These are phyloP conservation scores for Urostyla sp. DNA, from an alignment of 73 alveolate species.

Conservation along the genomic window DNA sequence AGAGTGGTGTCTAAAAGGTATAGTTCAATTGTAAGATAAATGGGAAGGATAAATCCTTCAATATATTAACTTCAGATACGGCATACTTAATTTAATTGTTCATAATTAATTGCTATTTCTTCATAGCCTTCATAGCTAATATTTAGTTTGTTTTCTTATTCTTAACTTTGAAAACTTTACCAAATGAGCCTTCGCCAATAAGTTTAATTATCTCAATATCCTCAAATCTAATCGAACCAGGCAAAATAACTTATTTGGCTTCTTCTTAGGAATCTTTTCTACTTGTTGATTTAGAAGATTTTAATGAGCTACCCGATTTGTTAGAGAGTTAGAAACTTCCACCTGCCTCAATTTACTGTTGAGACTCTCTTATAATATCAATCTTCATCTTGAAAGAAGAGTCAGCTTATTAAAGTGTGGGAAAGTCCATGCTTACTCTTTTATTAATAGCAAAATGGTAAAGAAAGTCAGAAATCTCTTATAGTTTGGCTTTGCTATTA, in stretches of 20 bases:
- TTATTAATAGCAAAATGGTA: not conserved
- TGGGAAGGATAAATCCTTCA: constrained; percentile 72
- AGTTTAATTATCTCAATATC: constrained; percentile 18
- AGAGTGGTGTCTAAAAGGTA: constrained; percentile 87
- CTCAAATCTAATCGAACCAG: not conserved
- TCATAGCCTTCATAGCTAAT: constrained; percentile 54
- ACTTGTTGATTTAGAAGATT: not conserved
- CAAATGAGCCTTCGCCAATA: constrained; percentile 56
- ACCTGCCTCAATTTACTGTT: not conserved
- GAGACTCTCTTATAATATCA: constrained; percentile 3
- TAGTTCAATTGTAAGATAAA: constrained; percentile 80
- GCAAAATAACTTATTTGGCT: not conserved
- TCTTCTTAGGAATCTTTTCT: no score
- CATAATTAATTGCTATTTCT: constrained; percentile 17
- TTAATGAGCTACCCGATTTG: not conserved
- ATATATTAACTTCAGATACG: constrained; percentile 30
- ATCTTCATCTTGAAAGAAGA: constrained; percentile 13
- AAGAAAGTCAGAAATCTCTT: not conserved
- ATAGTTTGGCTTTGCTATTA: not conserved
- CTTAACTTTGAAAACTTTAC: constrained; percentile 37
- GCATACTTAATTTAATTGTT: constrained; percentile 34
- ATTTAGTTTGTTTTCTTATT: not conserved
- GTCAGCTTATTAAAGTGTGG: constrained; percentile 29
- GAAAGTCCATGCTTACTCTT: no score
- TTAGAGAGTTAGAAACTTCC: constrained; percentile 2